phyloP scores from a whole-genome alignment of 805 yeast genomes.

The Tetrapisispora namnaoensis region DNA sequence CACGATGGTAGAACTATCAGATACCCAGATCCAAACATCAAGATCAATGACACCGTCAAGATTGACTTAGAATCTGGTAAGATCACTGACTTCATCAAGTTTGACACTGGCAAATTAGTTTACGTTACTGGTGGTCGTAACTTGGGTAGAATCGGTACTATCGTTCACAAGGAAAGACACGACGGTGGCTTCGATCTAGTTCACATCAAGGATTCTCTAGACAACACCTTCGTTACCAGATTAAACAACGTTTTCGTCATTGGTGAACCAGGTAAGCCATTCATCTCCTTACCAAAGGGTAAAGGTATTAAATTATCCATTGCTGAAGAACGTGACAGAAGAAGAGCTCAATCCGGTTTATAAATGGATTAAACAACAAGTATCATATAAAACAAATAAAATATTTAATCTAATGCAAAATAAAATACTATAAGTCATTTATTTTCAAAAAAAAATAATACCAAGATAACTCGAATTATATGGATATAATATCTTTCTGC shows the following conservation, averaged over 20 bases:
- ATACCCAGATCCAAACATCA: conserved; percentile 97
- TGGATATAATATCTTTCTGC: not conserved
- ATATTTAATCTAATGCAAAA: conserved; percentile 3
- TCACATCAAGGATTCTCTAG: conserved; percentile 90
- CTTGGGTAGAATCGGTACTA: conserved; percentile 96
- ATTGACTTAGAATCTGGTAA: conserved; percentile 94
- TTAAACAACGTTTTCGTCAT: conserved; percentile 85
- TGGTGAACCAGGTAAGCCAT: conserved; percentile 94
- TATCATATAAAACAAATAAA: conserved; percentile 2
- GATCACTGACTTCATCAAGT: conserved; percentile 78
- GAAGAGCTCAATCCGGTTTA: conserved; percentile 73
- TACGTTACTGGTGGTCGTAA: conserved; percentile 97
- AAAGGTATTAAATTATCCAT: conserved; percentile 95
- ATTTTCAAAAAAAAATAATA: not conserved
- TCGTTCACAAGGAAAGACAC: conserved; percentile 93
- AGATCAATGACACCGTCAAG: conserved; percentile 96
- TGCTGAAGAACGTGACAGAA: conserved; percentile 97
- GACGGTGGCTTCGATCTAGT: conserved; percentile 97
- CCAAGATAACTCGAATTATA: not conserved
- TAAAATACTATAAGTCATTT: not conserved
- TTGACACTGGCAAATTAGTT: conserved; percentile 85
- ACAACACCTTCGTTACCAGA: conserved; percentile 94
- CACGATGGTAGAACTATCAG: conserved; percentile 99
- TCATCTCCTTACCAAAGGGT: conserved; percentile 95
- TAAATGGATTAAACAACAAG: conserved; percentile 18